phyloP scores from a whole-genome alignment of 2,329 filamentous ascomycete species.

The Neocatenulostroma microsporum region DNA sequence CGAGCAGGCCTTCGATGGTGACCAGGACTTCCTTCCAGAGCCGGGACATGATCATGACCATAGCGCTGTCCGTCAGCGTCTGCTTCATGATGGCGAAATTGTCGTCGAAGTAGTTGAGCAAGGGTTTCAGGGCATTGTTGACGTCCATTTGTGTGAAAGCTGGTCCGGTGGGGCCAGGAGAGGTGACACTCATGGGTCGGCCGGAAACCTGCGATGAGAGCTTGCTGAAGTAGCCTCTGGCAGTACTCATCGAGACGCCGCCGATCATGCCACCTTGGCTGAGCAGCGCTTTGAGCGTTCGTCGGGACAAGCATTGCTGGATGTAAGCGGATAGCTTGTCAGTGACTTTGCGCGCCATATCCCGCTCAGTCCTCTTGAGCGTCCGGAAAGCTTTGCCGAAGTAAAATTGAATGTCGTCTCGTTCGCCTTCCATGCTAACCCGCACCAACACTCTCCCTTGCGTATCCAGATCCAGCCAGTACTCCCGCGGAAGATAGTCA shows the following conservation, averaged over 20 bases:
- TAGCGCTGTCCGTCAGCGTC: slow-evolving; percentile 87
- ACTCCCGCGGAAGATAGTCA: slow-evolving; percentile 90
- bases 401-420: slow-evolving; percentile 97
- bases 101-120: slow-evolving; percentile 94
- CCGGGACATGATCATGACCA: slow-evolving; percentile 96
- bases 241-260: slow-evolving; percentile 51
- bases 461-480: slow-evolving; percentile 95
- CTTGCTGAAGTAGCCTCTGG: slow-evolving; percentile 57
- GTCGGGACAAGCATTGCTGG: slow-evolving; percentile 74
- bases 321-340: slow-evolving; percentile 98
- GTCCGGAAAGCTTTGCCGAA: slow-evolving; percentile 96
- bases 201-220: slow-evolving; percentile 31
- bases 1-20: slow-evolving; percentile 80
- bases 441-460: slow-evolving; percentile 82
- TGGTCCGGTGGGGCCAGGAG: background rate
- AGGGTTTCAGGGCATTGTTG: slow-evolving; percentile 69
- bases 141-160: slow-evolving; percentile 58
- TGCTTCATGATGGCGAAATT: slow-evolving; percentile 99
- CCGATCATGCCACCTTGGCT: slow-evolving; percentile 55
- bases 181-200: slow-evolving; percentile 18
- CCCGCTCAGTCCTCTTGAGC: slow-evolving; percentile 87
- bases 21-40: slow-evolving; percentile 96
- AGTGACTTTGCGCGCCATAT: slow-evolving; percentile 97
- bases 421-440: slow-evolving; percentile 97
- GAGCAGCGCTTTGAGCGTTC: slow-evolving; percentile 67